Base-by-base conservation (phyloP, 169 alveolate genomes). In the Eimeria sp. region DNA sequence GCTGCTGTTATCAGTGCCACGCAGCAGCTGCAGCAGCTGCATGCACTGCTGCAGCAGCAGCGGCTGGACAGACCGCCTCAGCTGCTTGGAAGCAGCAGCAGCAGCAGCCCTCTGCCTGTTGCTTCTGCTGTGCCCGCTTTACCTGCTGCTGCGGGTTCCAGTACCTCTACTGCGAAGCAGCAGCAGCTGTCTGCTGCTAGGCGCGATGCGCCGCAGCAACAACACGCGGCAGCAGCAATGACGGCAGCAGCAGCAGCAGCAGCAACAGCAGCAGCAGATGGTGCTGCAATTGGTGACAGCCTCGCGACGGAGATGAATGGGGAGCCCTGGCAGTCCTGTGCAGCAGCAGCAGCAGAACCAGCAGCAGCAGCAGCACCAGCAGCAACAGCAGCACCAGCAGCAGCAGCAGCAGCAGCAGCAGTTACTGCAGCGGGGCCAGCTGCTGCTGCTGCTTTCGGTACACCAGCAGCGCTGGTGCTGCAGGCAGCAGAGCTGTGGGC, bases 401-500 rank as follows among this genome's bases (percentile, higher is more conserved):
- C n/a, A n/a, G n/a, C n/a, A n/a, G n/a, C n/a, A n/a, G n/a, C n/a
- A n/a, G n/a, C n/a, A n/a, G n/a, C n/a, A n/a, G n/a, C n/a, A n/a
- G n/a, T n/a, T n/a, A n/a, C n/a, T n/a, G n/a, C n/a, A n/a, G n/a
- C n/a, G n/a, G 88, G 49, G 14, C 43, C 88, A 4, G 68, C 88
- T 0, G 89, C 89, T 25, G 89, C 68, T 49, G 89, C 89, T 80
- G 71, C 54, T 10, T 27, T 80, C 49, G 89, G 89, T 25, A 80
- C 89, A 16, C 52, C 89, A 14, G 71, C 62, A 30, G 89, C 89
- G 30, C 71, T 80, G 27, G 89, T 80, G 72, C 89, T 80, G 89
- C 89, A 1, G 13, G 89, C 89, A 52, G 89, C 89, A 11, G 89
- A 80, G 68, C 71, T 80, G 72, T 80, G 89, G 89, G 89, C 68